Conservation (phyloP, 2,329 filamentous ascomycete genomes). For the Aureobasidium sp. region DNA sequence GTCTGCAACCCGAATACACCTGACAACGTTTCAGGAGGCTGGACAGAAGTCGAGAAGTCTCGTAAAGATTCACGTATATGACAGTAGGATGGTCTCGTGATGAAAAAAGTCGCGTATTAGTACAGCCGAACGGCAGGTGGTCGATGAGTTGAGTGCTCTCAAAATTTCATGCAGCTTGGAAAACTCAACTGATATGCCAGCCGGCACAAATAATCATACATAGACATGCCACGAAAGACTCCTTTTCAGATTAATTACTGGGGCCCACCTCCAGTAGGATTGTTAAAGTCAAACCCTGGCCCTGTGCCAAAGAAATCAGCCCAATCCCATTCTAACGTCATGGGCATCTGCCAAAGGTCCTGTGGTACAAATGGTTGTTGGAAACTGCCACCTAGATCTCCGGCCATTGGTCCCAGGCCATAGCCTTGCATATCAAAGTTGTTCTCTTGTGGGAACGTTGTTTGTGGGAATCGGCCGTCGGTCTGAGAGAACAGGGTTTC, state of each 20-base stretch:
- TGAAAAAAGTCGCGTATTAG: not conserved
- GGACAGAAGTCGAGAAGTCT: not conserved
- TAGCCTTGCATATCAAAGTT: constrained; percentile 18
- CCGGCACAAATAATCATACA: not conserved
- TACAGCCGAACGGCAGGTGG: not conserved
- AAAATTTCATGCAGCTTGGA: not conserved
- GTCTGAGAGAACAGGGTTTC: not conserved
- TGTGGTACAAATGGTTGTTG: constrained; percentile 86
- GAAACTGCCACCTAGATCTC: constrained; percentile 43
- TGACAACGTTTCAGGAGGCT: not conserved
- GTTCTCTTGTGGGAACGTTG: constrained; percentile 14
- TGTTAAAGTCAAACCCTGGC: constrained; percentile 11
- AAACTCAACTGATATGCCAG: not conserved
- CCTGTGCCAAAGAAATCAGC: constrained; percentile 32
- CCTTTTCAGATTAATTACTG: not conserved
- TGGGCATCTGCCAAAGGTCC: constrained; percentile 91
- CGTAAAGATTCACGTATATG: no score
- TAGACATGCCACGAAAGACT: not conserved
- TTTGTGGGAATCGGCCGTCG: not conserved
- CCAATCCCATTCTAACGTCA: constrained; percentile 92
- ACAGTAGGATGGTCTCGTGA: no score
- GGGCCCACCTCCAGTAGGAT: not conserved
- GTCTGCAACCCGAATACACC: not conserved
- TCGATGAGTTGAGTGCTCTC: not conserved
- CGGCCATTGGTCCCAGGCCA: not conserved